Evolutionary conservation across 768 basidiomycete genomes (phyloP).

Genomic region (Trametes meyenii): DNA sequence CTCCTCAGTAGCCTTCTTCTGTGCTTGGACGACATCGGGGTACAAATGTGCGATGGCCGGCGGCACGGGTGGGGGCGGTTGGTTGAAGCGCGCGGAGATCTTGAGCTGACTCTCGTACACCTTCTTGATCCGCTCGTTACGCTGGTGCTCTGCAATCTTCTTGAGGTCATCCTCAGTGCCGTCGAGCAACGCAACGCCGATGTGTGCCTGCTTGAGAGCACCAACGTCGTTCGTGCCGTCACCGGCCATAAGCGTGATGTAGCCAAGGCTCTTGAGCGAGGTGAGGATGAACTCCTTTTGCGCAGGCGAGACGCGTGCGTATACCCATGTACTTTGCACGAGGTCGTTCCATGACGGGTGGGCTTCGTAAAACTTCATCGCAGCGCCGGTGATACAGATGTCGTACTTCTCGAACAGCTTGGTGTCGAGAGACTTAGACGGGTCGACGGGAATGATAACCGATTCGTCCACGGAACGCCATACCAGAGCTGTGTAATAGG

Average conservation of each 20-base stretch:
- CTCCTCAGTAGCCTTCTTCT: constrained; percentile 75
- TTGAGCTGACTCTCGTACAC: constrained; percentile 96
- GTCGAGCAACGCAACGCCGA: constrained; percentile 91
- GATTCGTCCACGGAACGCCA: constrained; percentile 96
- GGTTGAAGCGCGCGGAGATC: constrained; percentile 87
- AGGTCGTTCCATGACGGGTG: constrained; percentile 75
- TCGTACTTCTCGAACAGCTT: constrained; percentile 86
- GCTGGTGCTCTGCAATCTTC: constrained; percentile 92
- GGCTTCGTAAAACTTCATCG: constrained; percentile 85
- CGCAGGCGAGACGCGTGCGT: constrained; percentile 93
- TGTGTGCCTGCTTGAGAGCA: constrained; percentile 96
- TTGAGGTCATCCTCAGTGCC: constrained; percentile 90
- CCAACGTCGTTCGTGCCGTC: constrained; percentile 99
- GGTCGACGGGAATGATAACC: constrained; percentile 85
- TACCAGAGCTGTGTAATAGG: constrained; percentile 61
- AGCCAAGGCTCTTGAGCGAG: constrained; percentile 85
- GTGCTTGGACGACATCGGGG: constrained; percentile 90
- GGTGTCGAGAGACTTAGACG: constrained; percentile 73
- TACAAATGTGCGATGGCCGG: constrained; percentile 83
- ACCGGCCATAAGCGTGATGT: constrained; percentile 95
- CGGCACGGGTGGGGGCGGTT: constrained; percentile 93
- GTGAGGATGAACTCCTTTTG: constrained; percentile 98
- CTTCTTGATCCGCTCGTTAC: constrained; percentile 89
- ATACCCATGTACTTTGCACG: constrained; percentile 96
- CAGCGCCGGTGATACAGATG: constrained; percentile 94